Evolutionary conservation across 106 monocot species (phyloP), one percentile per base, ranked within the genome.

Genomic region (Amphibolis antarctica): DNA sequence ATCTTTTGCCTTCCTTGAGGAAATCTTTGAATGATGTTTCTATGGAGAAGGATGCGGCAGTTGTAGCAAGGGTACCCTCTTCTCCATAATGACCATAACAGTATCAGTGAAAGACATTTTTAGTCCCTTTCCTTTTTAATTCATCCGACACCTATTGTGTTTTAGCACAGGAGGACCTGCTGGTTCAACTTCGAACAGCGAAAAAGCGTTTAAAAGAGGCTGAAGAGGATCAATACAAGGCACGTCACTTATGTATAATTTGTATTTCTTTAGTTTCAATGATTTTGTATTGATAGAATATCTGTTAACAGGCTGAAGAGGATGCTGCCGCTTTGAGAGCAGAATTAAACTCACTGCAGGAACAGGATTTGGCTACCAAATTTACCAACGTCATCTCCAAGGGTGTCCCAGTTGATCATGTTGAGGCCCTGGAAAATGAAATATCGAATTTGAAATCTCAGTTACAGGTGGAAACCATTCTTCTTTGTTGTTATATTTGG

Each of bases 161-260:
- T 65, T 46, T 64, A 55, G 42, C 71, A 5, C 73, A 98, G 98
- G 91, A 98, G 78, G 98, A 98, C 79, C 85, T 87, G 72, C 71
- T 83, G 17, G 70, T 84, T 31, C 98, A 98, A 79, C 78, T 91
- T 57, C 71, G 98, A 57, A 77, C 81, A 42, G 62, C 78, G 28
- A 90, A 83, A 69, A 90, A 78, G 52, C 86, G 87, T 17, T 42
- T 98, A 13, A 91, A 87, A 75, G 91, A 87, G 75, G 98, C 98
- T 64, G 98, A 98, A 77, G 98, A 98, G 31, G 98, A 98, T 25
- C 98, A 98, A 67, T 98, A 91, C 72, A 78, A 81, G 75, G 91
- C 91, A 80, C 66, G 69, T 18, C 11, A 26, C 46, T 45, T 60
- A 11, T 46, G 14, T 59, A 46, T 24, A 60, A 25, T 56, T 56